Base-by-base conservation (phyloP, 1,284 basidiomycete genomes). In the Malassezia sp. region DNA sequence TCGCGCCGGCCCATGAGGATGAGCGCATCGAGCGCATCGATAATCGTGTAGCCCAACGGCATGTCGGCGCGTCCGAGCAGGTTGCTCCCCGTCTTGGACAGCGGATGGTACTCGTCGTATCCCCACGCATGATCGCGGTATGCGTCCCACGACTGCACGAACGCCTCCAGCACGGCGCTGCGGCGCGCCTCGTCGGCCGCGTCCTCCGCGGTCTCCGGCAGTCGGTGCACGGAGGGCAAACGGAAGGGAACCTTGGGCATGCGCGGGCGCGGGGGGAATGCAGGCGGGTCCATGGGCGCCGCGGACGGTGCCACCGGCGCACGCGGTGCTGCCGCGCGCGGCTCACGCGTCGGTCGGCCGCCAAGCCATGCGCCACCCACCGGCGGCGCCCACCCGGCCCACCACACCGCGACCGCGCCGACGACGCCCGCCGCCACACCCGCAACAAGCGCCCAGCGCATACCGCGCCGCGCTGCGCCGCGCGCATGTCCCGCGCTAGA, bases 1-100 rank as follows among this genome's bases (percentile, higher is more conserved):
- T 81, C 78, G 9, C 79, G 71, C 10, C 90, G 75, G 2, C 81
- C 84, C 81, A 93, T 83, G 43, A 95, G 73, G 37, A 87, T 77
- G 73, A 96, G 80, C 4, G 84, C 83, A 70, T 95, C 90, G 27
- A 73, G 60, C 8, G 62, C 56, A 49, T 72, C 72, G 41, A 73
- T 56, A 34, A 73, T 64, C 33, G 63, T 66, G 50, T 67, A 70
- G 6, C 67, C 67, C 23, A 67, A 52, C 10, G 57, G 57, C 18
- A 53, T 48, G n/a, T 46, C 52, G 6, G 42, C 20, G 23, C 54
- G 45, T 15, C 55, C 54, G 28, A 45, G 60, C 22, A 67, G 55
- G 34, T 70, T 70, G 23, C 45, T 51, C 11, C 67, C 67, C 9
- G 32, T 22, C 23, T 60, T 42, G 38, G 53, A 54, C 34, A 68